Percentiles rank a stretch among this genome's conserved stretches.
Conservation (phyloP, 805 yeast species). For the Kluyveromyces lactis region DNA sequence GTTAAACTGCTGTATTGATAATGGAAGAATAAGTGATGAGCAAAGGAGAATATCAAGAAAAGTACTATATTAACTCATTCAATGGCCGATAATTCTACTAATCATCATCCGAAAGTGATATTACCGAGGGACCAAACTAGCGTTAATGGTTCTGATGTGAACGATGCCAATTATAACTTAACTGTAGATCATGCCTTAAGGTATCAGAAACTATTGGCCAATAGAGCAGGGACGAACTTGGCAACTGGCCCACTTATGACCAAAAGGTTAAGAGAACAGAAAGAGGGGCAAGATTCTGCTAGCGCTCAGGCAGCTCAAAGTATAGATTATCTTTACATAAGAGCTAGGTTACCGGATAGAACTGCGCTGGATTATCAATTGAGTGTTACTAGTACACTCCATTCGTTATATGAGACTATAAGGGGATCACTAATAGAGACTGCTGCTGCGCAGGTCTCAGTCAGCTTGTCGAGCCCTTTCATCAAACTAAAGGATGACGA, state of each 20-base stretch:
- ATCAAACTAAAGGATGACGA: slow-evolving; percentile 23
- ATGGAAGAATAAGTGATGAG: no score
- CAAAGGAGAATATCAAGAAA: no score
- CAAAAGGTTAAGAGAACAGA: slow-evolving; percentile 32
- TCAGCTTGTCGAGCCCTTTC: slow-evolving; percentile 40
- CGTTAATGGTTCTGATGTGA: slow-evolving; percentile 9
- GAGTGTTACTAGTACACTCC: slow-evolving; percentile 34
- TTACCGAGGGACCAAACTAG: neutral
- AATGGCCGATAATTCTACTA: no score
- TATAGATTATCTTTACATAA: slow-evolving; percentile 32
- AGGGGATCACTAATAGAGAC: slow-evolving; percentile 22
- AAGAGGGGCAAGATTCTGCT: slow-evolving; percentile 19
- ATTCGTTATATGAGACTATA: slow-evolving; percentile 25
- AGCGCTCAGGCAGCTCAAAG: neutral
- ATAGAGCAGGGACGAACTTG: slow-evolving; percentile 27
- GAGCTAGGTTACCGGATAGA: slow-evolving; percentile 54
- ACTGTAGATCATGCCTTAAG: slow-evolving; percentile 44
- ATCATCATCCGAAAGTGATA: neutral
- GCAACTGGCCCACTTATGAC: slow-evolving; percentile 36
- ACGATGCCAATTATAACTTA: slow-evolving; percentile 36
- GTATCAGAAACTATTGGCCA: slow-evolving; percentile 43
- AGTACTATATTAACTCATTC: no score
- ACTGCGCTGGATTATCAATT: slow-evolving; percentile 44
- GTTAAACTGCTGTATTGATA: no score
- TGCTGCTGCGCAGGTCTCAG: neutral